phyloP scores from a whole-genome alignment of 768 basidiomycete genomes.

The Leccinum arenicola region DNA sequence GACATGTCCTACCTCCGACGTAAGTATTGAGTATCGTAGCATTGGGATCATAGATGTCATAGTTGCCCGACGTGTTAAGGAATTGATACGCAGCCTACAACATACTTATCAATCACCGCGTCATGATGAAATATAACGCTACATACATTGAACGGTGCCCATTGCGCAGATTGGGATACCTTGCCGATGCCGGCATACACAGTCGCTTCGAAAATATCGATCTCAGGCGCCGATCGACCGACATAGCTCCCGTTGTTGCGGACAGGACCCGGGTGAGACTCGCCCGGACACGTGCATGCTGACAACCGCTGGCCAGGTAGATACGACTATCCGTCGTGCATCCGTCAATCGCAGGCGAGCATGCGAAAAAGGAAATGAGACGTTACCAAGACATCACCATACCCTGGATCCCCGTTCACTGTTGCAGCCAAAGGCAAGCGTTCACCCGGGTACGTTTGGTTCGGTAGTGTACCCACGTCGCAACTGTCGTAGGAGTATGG shows the following conservation, averaged over 20 bases:
- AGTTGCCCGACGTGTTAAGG: conserved; percentile 35
- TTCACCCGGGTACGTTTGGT: conserved; percentile 57
- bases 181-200: conserved; percentile 32
- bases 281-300: conserved; percentile 55
- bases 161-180: conserved; percentile 57
- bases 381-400: conserved; percentile 26
- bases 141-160: conserved; percentile 36
- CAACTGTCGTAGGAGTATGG: conserved; percentile 57
- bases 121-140: not conserved
- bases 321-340: conserved; percentile 32
- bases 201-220: conserved; percentile 56
- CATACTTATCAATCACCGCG: not conserved
- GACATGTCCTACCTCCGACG: conserved; percentile 36
- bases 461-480: conserved; percentile 75
- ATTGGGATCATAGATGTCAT: conserved; percentile 36
- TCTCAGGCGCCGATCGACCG: conserved; percentile 57
- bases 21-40: conserved; percentile 41
- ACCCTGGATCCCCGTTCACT: conserved; percentile 36
- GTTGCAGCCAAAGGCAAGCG: conserved; percentile 44
- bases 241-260: conserved; percentile 46
- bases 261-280: conserved; percentile 57
- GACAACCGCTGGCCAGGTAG: conserved; percentile 57
- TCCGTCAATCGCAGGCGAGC: conserved; percentile 3
- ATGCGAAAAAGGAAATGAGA: not conserved
- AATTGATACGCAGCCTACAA: conserved; percentile 43